A percentile compares a stretch with the other conserved stretches of the same genome.
These are phyloP conservation scores for Torulaspora delbrueckii DNA, from an alignment of 805 yeast species.

Conservation along the genomic window DNA sequence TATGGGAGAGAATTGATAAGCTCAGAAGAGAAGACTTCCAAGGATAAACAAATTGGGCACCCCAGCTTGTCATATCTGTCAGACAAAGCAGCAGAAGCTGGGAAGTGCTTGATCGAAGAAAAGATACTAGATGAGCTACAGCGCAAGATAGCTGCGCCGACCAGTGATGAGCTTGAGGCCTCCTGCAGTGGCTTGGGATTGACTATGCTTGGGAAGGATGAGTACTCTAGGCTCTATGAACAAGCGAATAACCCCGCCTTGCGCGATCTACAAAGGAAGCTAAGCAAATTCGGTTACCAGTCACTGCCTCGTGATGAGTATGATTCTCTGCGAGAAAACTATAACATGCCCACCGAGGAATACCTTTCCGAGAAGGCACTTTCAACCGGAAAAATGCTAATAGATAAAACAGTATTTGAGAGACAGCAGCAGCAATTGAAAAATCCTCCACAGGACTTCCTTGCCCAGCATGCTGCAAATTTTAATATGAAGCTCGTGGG, in stretches of 20 bases:
- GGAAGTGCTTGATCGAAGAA: conserved; percentile 13
- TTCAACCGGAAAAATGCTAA: conserved; percentile 2
- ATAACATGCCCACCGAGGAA: conserved; percentile 9
- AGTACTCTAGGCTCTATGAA: conserved; percentile 11
- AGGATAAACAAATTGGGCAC: conserved; percentile 4
- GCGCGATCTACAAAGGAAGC: conserved; percentile 8
- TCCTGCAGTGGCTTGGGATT: conserved; percentile 7
- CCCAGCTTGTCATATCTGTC: conserved; percentile 16
- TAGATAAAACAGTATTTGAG: conserved; percentile 6
- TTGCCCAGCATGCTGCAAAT: conserved; percentile 5
- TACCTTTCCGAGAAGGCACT: conserved; percentile 14
- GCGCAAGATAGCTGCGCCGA: conserved; percentile 7
- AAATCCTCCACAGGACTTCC: conserved; percentile 9
- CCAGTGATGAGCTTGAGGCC: conserved; percentile 20
- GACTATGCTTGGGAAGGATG: conserved; percentile 16
- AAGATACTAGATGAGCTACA: conserved; percentile 7
- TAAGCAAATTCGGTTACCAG: not conserved
- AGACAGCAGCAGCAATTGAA: not conserved
- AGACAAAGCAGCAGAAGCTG: conserved; percentile 12
- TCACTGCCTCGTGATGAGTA: conserved; percentile 7
- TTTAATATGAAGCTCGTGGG: conserved; percentile 3
- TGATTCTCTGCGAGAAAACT: not conserved
- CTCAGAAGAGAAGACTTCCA: not conserved
- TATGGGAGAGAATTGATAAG: conserved; percentile 1
- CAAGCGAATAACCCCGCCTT: conserved; percentile 15